Conservation (phyloP, 2,329 filamentous ascomycete genomes). For the Diaporthe amygdali region DNA sequence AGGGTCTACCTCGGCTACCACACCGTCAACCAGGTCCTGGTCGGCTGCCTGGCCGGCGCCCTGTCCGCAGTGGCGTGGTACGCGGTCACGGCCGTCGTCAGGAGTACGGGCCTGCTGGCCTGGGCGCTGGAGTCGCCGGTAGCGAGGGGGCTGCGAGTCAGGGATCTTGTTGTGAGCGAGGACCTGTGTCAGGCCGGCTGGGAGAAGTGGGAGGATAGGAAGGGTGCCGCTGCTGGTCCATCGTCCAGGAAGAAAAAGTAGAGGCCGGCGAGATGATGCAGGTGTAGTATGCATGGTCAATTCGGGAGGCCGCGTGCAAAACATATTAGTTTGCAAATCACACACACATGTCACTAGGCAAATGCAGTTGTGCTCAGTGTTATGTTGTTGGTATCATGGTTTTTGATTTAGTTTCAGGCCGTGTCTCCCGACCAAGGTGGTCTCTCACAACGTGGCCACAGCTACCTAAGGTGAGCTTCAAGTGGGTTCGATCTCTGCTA, state of each 20-base stretch:
- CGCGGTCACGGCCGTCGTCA: constrained; percentile 66
- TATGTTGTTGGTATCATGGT: not conserved
- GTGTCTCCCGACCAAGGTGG: not conserved
- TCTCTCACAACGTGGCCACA: not conserved
- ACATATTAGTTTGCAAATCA: not conserved
- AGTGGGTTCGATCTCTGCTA: not conserved
- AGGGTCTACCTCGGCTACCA: constrained; percentile 94
- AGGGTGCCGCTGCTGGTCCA: constrained; percentile 36
- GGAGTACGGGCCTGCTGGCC: constrained; percentile 71
- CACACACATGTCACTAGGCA: not conserved
- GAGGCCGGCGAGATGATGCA: too few species aligned
- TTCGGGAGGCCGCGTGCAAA: not conserved
- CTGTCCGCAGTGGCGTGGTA: constrained; percentile 83
- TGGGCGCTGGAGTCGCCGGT: constrained; percentile 73
- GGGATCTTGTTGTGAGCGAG: constrained; percentile 86
- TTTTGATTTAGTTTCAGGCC: constrained; percentile 1
- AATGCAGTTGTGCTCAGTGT: not conserved
- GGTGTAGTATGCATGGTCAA: not conserved
- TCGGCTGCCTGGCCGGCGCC: constrained; percentile 74
- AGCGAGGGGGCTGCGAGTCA: constrained; percentile 70
- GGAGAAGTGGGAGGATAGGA: constrained; percentile 81
- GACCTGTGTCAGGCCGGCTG: constrained; percentile 91
- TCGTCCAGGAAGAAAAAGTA: constrained; percentile 38
- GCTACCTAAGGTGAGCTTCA: constrained; percentile 11
- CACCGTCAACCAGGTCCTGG: constrained; percentile 85